Conservation (phyloP, 1,284 basidiomycete genomes). For the Pascua guehoae region DNA sequence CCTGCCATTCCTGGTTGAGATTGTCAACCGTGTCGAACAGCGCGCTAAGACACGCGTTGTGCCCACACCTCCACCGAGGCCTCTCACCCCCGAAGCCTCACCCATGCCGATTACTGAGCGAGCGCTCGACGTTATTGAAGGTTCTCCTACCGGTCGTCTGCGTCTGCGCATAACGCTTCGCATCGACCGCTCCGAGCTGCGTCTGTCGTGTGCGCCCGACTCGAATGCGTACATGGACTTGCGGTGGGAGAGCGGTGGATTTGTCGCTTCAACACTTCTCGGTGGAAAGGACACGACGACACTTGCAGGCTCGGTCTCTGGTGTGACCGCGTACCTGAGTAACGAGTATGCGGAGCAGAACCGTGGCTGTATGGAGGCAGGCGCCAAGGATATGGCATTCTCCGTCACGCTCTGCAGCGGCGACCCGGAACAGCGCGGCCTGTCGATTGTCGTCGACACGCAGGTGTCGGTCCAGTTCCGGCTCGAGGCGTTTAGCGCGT, state of each 20-base stretch:
- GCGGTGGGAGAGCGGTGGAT: conserved; percentile 88
- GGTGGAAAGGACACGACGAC: conserved; percentile 61
- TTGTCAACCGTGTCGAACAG: conserved; percentile 30
- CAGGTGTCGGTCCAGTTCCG: conserved; percentile 38
- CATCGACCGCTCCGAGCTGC: conserved; percentile 79
- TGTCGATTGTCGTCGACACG: conserved; percentile 52
- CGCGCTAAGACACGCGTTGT: conserved; percentile 13
- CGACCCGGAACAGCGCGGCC: conserved; percentile 48
- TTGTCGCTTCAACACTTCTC: conserved; percentile 70
- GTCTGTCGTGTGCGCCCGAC: conserved; percentile 79
- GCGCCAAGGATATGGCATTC: conserved; percentile 44
- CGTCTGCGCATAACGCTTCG: conserved; percentile 65
- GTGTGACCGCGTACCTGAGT: conserved; percentile 70
- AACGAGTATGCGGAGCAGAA: conserved; percentile 56
- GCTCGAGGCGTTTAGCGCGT: conserved; percentile 41
- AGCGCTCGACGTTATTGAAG: conserved; percentile 10
- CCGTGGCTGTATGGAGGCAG: conserved; percentile 39
- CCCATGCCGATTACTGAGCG: conserved; percentile 14
- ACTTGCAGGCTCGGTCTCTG: conserved; percentile 72
- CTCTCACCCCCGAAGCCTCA: not conserved
- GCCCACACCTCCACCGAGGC: not conserved
- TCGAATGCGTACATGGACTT: conserved; percentile 80
- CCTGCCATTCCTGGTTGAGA: conserved; percentile 73
- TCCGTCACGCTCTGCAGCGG: conserved; percentile 24
- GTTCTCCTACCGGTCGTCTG: conserved; percentile 22